These are phyloP conservation scores for Melanogaster broomeanus DNA, from an alignment of 768 basidiomycete species.

Conservation along the genomic window DNA sequence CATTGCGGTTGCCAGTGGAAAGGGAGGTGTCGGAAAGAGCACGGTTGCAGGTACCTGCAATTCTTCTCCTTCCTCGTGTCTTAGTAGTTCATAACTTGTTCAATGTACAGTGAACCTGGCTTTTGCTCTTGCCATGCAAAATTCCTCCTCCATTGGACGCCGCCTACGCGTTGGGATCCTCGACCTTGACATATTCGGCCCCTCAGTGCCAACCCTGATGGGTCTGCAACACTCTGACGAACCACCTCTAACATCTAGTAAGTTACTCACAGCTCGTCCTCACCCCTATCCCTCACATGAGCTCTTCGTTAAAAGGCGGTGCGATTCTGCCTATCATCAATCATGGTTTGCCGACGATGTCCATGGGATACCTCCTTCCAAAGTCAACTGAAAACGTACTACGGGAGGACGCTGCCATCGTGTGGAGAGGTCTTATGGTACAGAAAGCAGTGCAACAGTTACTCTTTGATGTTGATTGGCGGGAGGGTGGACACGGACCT, in stretches of 20 bases:
- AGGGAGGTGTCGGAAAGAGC: slow-evolving; percentile 96
- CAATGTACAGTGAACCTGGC: slow-evolving; percentile 71
- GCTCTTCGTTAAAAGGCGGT: slow-evolving; percentile 53
- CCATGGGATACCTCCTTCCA: slow-evolving; percentile 93
- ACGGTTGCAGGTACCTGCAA: slow-evolving; percentile 75
- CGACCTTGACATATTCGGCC: slow-evolving; percentile 95
- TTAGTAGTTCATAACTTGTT: slow-evolving; percentile 9
- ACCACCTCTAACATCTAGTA: slow-evolving; percentile 73
- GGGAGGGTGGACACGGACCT: slow-evolving; percentile 16
- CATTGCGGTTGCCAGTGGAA: slow-evolving; percentile 86
- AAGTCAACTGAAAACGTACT: slow-evolving; percentile 45
- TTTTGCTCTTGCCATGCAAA: slow-evolving; percentile 61
- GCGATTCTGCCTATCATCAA: slow-evolving; percentile 82
- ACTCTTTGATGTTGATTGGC: slow-evolving; percentile 95
- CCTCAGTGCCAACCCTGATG: slow-evolving; percentile 91
- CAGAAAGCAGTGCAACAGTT: slow-evolving; percentile 97
- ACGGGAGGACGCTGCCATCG: slow-evolving; percentile 74
- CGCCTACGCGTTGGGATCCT: slow-evolving; percentile 79
- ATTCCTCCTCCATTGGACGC: slow-evolving; percentile 30
- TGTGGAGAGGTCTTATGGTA: slow-evolving; percentile 98
- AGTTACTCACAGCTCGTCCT: slow-evolving; percentile 19
- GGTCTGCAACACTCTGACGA: slow-evolving; percentile 79
- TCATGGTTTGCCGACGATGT: slow-evolving; percentile 93
- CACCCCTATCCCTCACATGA: not conserved
- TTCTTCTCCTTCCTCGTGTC: not conserved